Base-by-base conservation (phyloP, 768 basidiomycete genomes). In the Sarcodon aspratus region DNA sequence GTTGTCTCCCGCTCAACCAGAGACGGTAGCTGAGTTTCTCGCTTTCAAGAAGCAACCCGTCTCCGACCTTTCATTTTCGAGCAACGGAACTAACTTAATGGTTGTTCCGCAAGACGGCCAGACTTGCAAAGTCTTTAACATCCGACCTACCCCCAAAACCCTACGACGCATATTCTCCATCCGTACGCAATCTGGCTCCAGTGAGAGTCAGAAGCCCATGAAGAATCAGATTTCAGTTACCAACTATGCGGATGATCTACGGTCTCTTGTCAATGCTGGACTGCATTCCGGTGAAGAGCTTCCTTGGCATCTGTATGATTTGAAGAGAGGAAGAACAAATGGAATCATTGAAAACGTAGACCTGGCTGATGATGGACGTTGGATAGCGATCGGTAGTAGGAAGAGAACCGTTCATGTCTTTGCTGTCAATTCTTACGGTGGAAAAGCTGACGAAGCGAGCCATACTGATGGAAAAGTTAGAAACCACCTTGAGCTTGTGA, bases 341-440 rank as follows among this genome's bases (percentile, higher is more conserved):
- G 85, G 80, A 6, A 63, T 76, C 5, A 73, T 91, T 11, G 76
- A 80, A 47, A 63, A 63, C 10, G 63, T 82, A 10, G 65, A 63
- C 21, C 79, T 77, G 73, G 70, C 71, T 37, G 52, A 60, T 3
- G 81, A 82, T 56, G 81, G 80, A 11, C 63, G 80, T 34, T 90
- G 84, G 83, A 61, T 79, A 13, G 86, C 78, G 3, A 62, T 88
- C 34, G 76, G 72, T n/a, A 87, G 82, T 36, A 57, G 68, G 58
- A 79, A 79, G 54, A 62, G 78, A 49, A 84, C 78, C 0, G 63
- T 81, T 17, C 86, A 91, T 63, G 65, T 90, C 0, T 91, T 88
- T 58, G 76, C 82, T 7, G 68, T 81, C 7, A 85, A 89, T 59
- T 86, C 86, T 4, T 81, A 81, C 50, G 89, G 86, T 1, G 84